These are phyloP conservation scores for Diaporthe caulivora DNA, from an alignment of 2,329 filamentous ascomycete genomes.

Conservation along the genomic window DNA sequence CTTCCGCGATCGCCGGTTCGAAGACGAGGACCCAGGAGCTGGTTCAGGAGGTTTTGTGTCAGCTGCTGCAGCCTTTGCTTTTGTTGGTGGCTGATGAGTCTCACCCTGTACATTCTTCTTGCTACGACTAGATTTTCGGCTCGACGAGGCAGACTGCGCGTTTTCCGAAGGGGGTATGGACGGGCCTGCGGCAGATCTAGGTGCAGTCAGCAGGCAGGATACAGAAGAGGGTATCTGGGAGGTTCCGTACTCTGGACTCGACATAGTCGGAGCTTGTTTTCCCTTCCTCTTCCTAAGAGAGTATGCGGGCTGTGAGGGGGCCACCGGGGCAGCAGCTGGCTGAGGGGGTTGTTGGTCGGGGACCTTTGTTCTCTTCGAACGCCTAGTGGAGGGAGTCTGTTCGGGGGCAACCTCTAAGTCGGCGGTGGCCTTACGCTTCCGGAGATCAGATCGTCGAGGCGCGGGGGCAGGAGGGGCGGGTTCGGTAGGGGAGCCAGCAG, in stretches of 20 bases:
- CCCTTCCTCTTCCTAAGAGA: conserved; percentile 66
- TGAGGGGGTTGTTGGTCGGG: conserved; percentile 56
- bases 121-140: conserved; percentile 78
- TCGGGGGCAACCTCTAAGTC: conserved; percentile 53
- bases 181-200: conserved; percentile 62
- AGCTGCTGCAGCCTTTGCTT: conserved; percentile 29
- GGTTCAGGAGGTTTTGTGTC: conserved; percentile 47
- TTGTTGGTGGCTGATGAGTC: conserved; percentile 31
- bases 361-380: conserved; percentile 79
- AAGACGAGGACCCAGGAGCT: conserved; percentile 51
- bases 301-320: conserved; percentile 50
- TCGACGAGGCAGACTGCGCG: conserved; percentile 72
- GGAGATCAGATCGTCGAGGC: conserved; percentile 54
- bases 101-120: conserved; percentile 70
- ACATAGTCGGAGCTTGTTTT: conserved; percentile 76
- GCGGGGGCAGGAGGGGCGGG: conserved; percentile 54
- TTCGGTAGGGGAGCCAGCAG: conserved; percentile 55
- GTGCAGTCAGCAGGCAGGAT: conserved; percentile 33
- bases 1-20: conserved; percentile 66
- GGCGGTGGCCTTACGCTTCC: conserved; percentile 82
- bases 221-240: background rate
- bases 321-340: conserved; percentile 49
- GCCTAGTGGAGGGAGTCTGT: conserved; percentile 60
- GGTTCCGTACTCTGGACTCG: conserved; percentile 74
- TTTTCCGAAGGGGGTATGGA: conserved; percentile 71